phyloP scores from a whole-genome alignment of 306 rosid genomes.

The Hippophae gyantsensis region DNA sequence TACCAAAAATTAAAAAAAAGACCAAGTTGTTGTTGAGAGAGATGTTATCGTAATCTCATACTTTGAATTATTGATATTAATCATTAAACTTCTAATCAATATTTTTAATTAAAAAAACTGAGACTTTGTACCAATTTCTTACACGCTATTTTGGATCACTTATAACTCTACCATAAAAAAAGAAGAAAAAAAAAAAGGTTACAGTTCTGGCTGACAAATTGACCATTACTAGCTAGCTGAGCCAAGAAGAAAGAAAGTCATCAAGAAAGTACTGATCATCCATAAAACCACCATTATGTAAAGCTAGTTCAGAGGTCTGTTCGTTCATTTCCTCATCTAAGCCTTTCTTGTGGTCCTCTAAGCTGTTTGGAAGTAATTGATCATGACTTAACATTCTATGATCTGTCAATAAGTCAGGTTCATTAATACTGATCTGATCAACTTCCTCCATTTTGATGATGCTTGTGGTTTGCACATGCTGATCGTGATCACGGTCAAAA shows the following conservation, averaged over 20 bases:
- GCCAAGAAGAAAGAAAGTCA: neutral
- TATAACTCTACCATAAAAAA: too few relatives aligned
- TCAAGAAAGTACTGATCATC: neutral
- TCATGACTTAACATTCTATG: conserved; percentile 11
- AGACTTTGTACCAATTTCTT: too few relatives aligned
- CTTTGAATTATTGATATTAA: too few relatives aligned
- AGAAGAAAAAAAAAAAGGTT: neutral
- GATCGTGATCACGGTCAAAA: neutral
- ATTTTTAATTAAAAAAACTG: too few relatives aligned
- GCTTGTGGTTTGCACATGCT: conserved; percentile 3
- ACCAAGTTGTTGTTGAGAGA: too few relatives aligned
- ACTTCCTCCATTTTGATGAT: conserved; percentile 21
- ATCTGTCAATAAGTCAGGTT: neutral
- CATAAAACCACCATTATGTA: neutral
- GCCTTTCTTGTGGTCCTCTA: conserved; percentile 24
- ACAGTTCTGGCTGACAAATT: neutral
- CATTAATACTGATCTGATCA: conserved; percentile 1
- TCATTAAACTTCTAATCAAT: too few relatives aligned
- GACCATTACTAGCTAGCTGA: neutral
- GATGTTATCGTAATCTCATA: too few relatives aligned
- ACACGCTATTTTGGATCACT: too few relatives aligned
- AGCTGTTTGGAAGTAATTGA: conserved; percentile 23
- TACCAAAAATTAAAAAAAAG: too few relatives aligned
- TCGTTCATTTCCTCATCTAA: conserved; percentile 11
- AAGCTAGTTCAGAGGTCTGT: conserved; percentile 10